Conservation (phyloP, 192 early-diverging fungal species). For the Anaeromyces robustus region DNA sequence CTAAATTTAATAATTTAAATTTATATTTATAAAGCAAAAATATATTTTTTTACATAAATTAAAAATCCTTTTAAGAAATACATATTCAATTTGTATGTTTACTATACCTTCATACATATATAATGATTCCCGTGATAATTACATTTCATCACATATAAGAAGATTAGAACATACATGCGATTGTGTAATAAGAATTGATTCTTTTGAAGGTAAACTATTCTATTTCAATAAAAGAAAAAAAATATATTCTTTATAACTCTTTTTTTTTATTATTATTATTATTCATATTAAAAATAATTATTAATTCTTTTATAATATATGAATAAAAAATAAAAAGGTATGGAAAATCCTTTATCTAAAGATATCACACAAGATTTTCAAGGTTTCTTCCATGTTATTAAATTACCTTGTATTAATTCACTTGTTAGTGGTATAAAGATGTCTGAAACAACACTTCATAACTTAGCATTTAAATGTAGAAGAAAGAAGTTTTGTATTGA, state of each 20-base stretch:
- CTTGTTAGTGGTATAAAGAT: constrained; percentile 26
- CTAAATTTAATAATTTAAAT: no score
- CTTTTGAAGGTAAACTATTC: constrained; percentile 65
- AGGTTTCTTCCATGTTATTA: constrained; percentile 75
- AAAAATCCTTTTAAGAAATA: constrained; percentile 58
- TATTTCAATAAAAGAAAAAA: no score
- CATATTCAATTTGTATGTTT: constrained; percentile 56
- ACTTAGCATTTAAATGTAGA: constrained; percentile 69
- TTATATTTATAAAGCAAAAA: constrained; percentile 17
- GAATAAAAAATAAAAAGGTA: constrained; percentile 14
- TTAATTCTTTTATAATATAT: not conserved
- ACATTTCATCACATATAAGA: constrained; percentile 9
- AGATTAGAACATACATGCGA: constrained; percentile 68
- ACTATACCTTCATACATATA: constrained; percentile 72
- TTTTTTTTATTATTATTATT: no score
- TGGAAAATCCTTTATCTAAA: constrained; percentile 26
- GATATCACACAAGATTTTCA: constrained; percentile 61
- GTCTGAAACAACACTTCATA: constrained; percentile 29
- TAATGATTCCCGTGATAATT: constrained; percentile 15
- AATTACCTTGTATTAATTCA: constrained; percentile 61
- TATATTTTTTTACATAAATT: constrained; percentile 60
- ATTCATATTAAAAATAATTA: not conserved
- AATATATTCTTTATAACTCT: no score
- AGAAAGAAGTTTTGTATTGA: constrained; percentile 86
- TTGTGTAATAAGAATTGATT: constrained; percentile 76